Conservation (phyloP, 179 eudicot species). For the Silene coronaria region DNA sequence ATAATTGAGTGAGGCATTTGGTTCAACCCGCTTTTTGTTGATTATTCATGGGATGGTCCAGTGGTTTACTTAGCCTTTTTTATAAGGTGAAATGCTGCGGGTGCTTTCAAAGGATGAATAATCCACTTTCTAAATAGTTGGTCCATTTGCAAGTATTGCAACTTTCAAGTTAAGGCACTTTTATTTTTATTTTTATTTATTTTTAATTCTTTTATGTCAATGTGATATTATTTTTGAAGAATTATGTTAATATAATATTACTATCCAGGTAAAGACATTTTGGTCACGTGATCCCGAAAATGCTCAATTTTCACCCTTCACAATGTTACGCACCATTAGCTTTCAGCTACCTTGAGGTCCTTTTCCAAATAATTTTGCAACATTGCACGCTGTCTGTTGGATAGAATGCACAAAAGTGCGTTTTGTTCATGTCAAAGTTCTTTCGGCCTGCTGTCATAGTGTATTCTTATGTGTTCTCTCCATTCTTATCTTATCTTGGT, state of each 20-base stretch:
- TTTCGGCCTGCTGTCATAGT: neutral
- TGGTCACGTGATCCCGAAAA: neutral
- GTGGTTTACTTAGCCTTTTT: neutral
- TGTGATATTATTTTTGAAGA: too few relatives aligned
- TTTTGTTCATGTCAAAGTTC: neutral
- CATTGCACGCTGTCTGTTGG: neutral
- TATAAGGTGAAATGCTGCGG: neutral
- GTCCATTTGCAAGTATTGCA: neutral
- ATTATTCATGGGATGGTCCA: neutral
- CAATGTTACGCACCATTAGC: slow-evolving; percentile 2
- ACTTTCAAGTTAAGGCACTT: neutral
- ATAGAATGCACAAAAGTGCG: neutral
- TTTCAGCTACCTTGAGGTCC: slow-evolving; percentile 6
- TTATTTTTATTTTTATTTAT: neutral
- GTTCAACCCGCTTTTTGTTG: neutral
- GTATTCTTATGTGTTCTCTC: neutral
- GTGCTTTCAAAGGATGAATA: neutral
- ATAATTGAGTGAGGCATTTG: neutral
- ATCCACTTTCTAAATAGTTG: neutral
- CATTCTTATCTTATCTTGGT: neutral
- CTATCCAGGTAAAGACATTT: neutral
- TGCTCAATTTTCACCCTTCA: neutral
- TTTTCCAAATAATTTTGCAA: neutral
- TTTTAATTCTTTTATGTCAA: too few relatives aligned
- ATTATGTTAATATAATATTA: neutral